Conservation (phyloP, 768 basidiomycete species). For the Pisolithus microcarpus region DNA sequence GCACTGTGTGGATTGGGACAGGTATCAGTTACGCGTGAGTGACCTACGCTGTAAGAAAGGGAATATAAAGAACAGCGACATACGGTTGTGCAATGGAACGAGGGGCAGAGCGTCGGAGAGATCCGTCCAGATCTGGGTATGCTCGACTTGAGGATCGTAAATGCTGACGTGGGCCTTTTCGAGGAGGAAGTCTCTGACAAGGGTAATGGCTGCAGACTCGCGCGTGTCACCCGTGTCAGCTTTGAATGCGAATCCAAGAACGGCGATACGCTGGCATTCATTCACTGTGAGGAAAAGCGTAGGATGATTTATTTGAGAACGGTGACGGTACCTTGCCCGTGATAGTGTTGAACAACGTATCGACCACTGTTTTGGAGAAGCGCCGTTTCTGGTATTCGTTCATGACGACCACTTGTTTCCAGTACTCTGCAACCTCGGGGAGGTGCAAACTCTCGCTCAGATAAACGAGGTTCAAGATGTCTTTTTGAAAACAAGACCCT, state of each 20-base stretch:
- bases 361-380: slow-evolving; percentile 94
- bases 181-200: slow-evolving; percentile 87
- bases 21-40: neutral
- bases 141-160: slow-evolving; percentile 87
- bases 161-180: slow-evolving; percentile 83
- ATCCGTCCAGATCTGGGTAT: slow-evolving; percentile 83
- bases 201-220: slow-evolving; percentile 91
- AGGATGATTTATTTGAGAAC: neutral
- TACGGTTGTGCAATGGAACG: slow-evolving; percentile 59
- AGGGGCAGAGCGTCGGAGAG: slow-evolving; percentile 62
- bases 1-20: slow-evolving; percentile 41
- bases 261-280: slow-evolving; percentile 68
- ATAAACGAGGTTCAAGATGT: slow-evolving; percentile 98
- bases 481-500: slow-evolving; percentile 99
- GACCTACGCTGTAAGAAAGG: neutral
- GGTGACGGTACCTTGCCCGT: slow-evolving; percentile 70
- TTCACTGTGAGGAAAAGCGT: slow-evolving; percentile 1
- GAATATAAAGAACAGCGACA: slow-evolving; percentile 20
- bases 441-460: slow-evolving; percentile 90
- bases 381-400: slow-evolving; percentile 98
- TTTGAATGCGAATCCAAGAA: slow-evolving; percentile 98
- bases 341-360: slow-evolving; percentile 97
- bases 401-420: slow-evolving; percentile 95
- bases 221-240: slow-evolving; percentile 99
- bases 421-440: slow-evolving; percentile 96